Base-by-base conservation (phyloP, 352 stramenopile species). In the Pythium vanterpoolii region DNA sequence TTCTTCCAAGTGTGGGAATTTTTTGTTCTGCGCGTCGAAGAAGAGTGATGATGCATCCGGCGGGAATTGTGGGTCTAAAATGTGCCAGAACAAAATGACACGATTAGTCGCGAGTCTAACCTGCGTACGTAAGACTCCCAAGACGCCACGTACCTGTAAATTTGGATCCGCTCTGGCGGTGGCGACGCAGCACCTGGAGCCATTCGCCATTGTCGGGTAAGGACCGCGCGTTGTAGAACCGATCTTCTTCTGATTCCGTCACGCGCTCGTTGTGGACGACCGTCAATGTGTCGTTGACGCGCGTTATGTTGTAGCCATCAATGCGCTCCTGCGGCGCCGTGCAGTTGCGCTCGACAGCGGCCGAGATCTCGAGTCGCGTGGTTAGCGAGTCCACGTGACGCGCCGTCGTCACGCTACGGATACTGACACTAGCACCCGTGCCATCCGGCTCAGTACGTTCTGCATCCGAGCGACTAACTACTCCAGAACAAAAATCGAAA, bases 321-420 rank as follows among this genome's bases (percentile, higher is more conserved):
- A 73, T 67, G 16, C 67, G 66, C 34, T 94, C 75, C 28, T 73
- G 63, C 1, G 84, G 79, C 10, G 74, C 51, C 30, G 58, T 68
- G 21, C 77, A 73, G 71, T 90, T 94, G 18, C 73, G 65, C 28
- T 92, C 80, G 27, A 94, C 69, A 0, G 78, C 82, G 11, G 69
- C 72, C 4, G 84, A 89, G 48, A 94, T 94, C 62, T 77, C 71
- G 30, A 91, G 54, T n/a, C 77, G 77, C 27, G 83, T 84, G 27
- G 71, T 76, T 18, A 94, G 40, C 36, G 82, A 86, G 60, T 92
- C 81, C 80, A 94, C 91, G 58, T 87, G 81, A 9, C 82, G 82
- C 27, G 80, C 63, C 6, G 62, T 68, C 8, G 76, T 51, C 23
- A 92, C 68, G 28, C 71, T 73, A 48, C 72, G 77, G 36, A 94